These are phyloP conservation scores for Paramecium primaurelia DNA, from an alignment of 73 alveolate species.

Conservation along the genomic window DNA sequence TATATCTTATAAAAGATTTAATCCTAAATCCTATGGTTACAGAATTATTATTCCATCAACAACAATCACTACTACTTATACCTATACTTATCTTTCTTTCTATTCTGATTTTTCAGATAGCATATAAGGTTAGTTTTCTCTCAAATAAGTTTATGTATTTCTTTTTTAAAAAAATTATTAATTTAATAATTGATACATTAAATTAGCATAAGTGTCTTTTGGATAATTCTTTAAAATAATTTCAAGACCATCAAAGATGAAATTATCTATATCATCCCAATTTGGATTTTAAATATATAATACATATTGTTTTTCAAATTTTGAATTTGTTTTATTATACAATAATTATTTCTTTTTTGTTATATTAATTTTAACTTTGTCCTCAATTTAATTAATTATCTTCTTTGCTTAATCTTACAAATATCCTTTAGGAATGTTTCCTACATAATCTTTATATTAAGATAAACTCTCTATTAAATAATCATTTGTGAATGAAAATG, in stretches of 20 bases:
- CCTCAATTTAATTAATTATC: background rate
- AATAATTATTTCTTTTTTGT: background rate
- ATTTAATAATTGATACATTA: background rate
- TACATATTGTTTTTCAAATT: background rate
- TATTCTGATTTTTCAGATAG: background rate
- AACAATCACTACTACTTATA: background rate
- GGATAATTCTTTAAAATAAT: background rate
- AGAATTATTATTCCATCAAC: background rate
- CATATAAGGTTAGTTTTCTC: background rate
- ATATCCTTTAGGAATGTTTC: background rate
- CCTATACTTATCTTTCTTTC: background rate
- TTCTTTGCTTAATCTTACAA: background rate
- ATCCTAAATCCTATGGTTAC: background rate
- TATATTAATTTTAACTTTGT: background rate
- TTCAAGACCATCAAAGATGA: background rate
- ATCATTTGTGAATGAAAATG: background rate
- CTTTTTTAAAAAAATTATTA: background rate
- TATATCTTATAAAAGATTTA: background rate
- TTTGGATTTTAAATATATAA: background rate
- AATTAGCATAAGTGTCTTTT: background rate
- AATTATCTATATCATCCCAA: background rate
- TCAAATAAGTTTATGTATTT: background rate
- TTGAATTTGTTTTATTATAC: background rate
- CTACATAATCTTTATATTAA: background rate
- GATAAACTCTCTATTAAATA: background rate